These are phyloP conservation scores for Microbotryum scabiosae DNA, from an alignment of 1,284 basidiomycete genomes.

Conservation along the genomic window DNA sequence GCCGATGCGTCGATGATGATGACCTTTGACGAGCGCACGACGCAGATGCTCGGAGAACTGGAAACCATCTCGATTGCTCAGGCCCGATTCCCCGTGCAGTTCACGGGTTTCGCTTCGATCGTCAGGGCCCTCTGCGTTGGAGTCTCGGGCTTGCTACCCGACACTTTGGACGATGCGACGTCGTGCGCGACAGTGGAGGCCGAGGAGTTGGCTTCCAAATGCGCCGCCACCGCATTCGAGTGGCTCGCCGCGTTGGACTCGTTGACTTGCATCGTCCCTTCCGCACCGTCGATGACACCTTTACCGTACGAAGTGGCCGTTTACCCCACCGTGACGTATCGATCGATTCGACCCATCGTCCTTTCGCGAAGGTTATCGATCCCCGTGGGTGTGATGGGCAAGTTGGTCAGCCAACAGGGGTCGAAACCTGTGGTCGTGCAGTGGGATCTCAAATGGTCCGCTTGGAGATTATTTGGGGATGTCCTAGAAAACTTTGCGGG, in stretches of 20 bases:
- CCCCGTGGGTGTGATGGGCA: slow-evolving; percentile 57
- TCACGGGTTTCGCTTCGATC: slow-evolving; percentile 61
- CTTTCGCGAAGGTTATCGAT: slow-evolving; percentile 67
- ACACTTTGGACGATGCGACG: slow-evolving; percentile 50
- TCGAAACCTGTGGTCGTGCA: slow-evolving; percentile 58
- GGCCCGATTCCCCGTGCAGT: slow-evolving; percentile 69
- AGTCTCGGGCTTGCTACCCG: slow-evolving; percentile 37
- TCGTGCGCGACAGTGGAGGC: slow-evolving; percentile 13
- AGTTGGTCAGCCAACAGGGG: slow-evolving; percentile 57
- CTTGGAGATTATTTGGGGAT: slow-evolving; percentile 72
- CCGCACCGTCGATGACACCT: slow-evolving; percentile 48
- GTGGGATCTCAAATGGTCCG: slow-evolving; percentile 73
- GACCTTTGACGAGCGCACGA: slow-evolving; percentile 6
- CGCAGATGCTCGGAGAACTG: slow-evolving; percentile 47
- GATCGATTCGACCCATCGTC: slow-evolving; percentile 56
- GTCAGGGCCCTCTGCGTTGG: slow-evolving; percentile 62
- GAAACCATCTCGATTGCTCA: slow-evolving; percentile 70
- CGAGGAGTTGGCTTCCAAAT: slow-evolving; percentile 38
- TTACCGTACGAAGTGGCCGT: slow-evolving; percentile 60
- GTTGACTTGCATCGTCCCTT: slow-evolving; percentile 63
- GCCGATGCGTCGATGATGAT: slow-evolving; percentile 35
- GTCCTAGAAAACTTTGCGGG: slow-evolving; percentile 58
- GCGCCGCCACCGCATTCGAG: slow-evolving; percentile 59
- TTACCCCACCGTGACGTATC: slow-evolving; percentile 53
- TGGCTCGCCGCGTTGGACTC: slow-evolving; percentile 64